phyloP scores from a whole-genome alignment of 2,329 filamentous ascomycete genomes.

The Calonectria montana region DNA sequence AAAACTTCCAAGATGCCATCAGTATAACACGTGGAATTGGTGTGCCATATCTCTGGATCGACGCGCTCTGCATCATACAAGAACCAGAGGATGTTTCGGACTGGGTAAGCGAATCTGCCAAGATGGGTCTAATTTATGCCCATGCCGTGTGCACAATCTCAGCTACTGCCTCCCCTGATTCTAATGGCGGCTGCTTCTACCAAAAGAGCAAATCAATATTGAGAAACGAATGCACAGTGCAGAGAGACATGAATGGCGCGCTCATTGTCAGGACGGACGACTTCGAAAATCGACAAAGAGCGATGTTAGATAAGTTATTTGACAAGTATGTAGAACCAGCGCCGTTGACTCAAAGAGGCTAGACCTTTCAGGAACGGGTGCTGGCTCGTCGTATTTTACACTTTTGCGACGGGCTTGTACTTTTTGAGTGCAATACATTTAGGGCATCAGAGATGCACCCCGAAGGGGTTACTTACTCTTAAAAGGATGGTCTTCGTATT shows the following conservation, averaged over 20 bases:
- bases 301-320: background rate
- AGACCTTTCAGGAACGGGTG: background rate
- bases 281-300: too few relatives aligned
- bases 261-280: background rate
- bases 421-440: conserved; percentile 6
- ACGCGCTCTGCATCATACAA: conserved; percentile 39
- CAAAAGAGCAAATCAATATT: background rate
- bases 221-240: background rate
- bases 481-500: background rate
- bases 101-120: conserved; percentile 26
- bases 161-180: background rate
- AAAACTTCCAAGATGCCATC: conserved; percentile 3
- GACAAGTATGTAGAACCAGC: background rate
- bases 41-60: conserved; percentile 34
- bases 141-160: background rate
- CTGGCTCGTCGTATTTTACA: background rate
- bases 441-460: background rate
- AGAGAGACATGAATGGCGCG: background rate
- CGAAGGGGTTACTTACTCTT: background rate
- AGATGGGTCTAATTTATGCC: background rate
- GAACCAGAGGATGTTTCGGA: conserved; percentile 19
- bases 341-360: background rate
- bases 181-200: background rate
- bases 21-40: background rate
- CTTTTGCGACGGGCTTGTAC: conserved; percentile 1